Percentiles rank a stretch among this genome's conserved stretches.
These are phyloP conservation scores for Porogramme epimiltina DNA, from an alignment of 1,284 basidiomycete species.

Conservation along the genomic window DNA sequence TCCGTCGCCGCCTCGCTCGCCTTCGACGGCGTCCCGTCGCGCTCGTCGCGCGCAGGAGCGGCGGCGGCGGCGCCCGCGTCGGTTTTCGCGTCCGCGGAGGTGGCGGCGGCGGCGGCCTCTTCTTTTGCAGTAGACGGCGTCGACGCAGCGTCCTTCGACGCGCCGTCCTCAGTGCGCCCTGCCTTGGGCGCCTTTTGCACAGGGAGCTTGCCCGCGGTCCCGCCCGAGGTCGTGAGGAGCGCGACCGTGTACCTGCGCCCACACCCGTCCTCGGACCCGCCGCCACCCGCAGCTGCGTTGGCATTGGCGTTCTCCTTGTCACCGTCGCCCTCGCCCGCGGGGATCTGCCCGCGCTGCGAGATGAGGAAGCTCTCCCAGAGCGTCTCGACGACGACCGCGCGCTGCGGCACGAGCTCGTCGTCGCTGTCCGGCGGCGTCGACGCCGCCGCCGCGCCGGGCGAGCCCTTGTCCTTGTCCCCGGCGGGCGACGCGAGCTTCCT, in stretches of 20 bases:
- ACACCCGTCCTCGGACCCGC: background rate
- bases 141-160: background rate
- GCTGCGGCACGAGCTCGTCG: slow-evolving; percentile 11
- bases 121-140: background rate
- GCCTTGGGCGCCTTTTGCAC: background rate
- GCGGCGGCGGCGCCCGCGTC: background rate
- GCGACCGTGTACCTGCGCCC: slow-evolving; percentile 25
- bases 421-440: slow-evolving; percentile 10
- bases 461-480: slow-evolving; percentile 2
- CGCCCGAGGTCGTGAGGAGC: slow-evolving; percentile 20
- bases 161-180: background rate
- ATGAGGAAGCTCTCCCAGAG: slow-evolving; percentile 34
- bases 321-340: slow-evolving; percentile 10
- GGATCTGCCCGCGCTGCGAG: slow-evolving; percentile 24
- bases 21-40: slow-evolving; percentile 8
- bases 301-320: slow-evolving; percentile 28
- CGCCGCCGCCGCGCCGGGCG: slow-evolving; percentile 6
- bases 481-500: slow-evolving; percentile 11
- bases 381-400: slow-evolving; percentile 34
- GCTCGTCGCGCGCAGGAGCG: background rate
- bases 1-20: slow-evolving; percentile 14
- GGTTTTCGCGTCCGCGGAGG: background rate
- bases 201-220: slow-evolving; percentile 16
- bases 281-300: background rate
- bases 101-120: background rate